A percentile compares a stretch with the other conserved stretches of the same genome.
These are phyloP conservation scores for Maudiozyma serrabonitensis DNA, from an alignment of 805 yeast species.

Conservation along the genomic window DNA sequence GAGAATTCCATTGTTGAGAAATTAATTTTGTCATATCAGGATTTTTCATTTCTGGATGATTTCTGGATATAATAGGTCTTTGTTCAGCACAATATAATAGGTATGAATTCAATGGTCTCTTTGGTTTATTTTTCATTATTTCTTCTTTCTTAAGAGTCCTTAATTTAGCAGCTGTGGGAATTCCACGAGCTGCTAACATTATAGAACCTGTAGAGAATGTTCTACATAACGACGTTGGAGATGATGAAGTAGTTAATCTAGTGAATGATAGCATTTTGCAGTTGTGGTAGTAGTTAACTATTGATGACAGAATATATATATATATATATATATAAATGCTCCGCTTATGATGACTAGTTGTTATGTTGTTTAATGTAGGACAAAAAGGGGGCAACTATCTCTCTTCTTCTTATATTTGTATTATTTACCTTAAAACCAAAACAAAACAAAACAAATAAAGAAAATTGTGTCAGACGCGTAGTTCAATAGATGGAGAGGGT, in stretches of 20 bases:
- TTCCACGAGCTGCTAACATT: constrained; percentile 4
- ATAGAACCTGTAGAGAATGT: constrained; percentile 2
- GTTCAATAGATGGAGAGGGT: no score
- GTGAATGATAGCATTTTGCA: not conserved
- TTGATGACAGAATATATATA: no score
- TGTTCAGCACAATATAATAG: constrained; percentile 13
- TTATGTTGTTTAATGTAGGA: no score
- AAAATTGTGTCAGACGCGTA: no score
- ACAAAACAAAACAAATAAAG: no score
- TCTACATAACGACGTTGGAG: not conserved
- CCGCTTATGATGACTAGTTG: no score
- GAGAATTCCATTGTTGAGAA: constrained; percentile 79
- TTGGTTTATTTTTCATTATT: constrained; percentile 16
- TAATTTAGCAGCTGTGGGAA: constrained; percentile 3
- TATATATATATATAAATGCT: no score
- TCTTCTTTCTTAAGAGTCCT: constrained; percentile 12
- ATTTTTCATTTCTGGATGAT: constrained; percentile 14
- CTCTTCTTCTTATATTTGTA: no score
- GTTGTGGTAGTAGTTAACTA: no score
- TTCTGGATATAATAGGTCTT: constrained; percentile 10
- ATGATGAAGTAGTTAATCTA: not conserved
- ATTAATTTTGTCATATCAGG: constrained; percentile 42
- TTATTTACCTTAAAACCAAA: no score
- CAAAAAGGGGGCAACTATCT: no score
- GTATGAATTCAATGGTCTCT: constrained; percentile 23